Conservation (phyloP, 2,329 filamentous ascomycete species). For the Aspergillus flavus region DNA sequence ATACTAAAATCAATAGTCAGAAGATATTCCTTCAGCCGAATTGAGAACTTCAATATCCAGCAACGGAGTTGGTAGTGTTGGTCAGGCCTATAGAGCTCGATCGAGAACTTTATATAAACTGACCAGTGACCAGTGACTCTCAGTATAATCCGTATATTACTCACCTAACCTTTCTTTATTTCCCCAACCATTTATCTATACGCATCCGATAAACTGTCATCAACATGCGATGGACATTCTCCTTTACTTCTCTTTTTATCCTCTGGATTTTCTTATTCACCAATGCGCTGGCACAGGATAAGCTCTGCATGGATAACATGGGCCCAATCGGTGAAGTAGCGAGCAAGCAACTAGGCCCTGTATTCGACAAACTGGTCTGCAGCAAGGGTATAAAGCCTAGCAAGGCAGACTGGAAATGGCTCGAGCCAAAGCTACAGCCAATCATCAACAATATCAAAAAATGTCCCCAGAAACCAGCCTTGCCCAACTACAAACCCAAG, state of each 20-base stretch:
- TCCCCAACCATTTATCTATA: neutral
- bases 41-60: neutral
- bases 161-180: neutral
- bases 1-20: neutral
- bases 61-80: neutral
- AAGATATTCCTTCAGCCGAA: neutral
- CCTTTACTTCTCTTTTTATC: neutral
- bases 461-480: neutral
- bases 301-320: neutral
- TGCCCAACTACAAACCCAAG: neutral
- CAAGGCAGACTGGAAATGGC: neutral
- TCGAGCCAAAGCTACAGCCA: neutral
- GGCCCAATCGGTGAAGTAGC: neutral
- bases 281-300: neutral
- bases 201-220: neutral
- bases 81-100: neutral
- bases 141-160: neutral
- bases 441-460: neutral
- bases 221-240: neutral
- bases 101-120: neutral
- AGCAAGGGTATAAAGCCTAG: neutral
- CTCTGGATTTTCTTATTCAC: neutral
- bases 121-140: neutral
- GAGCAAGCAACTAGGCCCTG: neutral
- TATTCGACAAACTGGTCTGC: neutral